A percentile compares a stretch with the other conserved stretches of the same genome.
phyloP scores from a whole-genome alignment of 306 rosid species.

The Ceratonia siliqua region DNA sequence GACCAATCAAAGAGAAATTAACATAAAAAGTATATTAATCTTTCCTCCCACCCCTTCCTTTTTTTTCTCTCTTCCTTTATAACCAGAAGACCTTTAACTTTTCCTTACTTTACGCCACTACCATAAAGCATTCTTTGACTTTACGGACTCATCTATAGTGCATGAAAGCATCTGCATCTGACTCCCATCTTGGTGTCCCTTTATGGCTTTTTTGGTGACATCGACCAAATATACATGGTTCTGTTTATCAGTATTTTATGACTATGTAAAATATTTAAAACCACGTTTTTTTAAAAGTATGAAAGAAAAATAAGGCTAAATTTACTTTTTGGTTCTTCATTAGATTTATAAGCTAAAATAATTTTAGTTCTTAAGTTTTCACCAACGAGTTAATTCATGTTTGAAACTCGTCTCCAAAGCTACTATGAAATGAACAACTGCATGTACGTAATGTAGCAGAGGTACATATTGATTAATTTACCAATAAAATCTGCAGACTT shows the following conservation, averaged over 20 bases:
- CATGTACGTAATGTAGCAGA: neutral
- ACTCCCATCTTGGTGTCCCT: constrained; percentile 1
- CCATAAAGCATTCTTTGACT: neutral
- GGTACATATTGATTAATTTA: constrained; percentile 17
- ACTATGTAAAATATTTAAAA: neutral
- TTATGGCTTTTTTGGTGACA: neutral
- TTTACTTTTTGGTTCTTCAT: too few species aligned
- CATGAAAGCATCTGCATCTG: neutral
- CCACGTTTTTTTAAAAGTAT: neutral
- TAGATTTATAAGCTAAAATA: too few species aligned
- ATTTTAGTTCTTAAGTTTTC: too few species aligned
- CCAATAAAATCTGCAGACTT: constrained; percentile 78
- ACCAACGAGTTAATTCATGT: too few species aligned
- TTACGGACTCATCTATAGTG: neutral
- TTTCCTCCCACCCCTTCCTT: neutral
- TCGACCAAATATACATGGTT: neutral
- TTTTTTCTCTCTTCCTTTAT: neutral
- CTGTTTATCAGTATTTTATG: neutral
- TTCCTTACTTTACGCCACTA: constrained; percentile 11
- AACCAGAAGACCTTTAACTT: neutral
- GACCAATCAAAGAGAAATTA: neutral
- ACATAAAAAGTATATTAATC: neutral
- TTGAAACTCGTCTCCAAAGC: neutral
- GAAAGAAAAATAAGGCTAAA: neutral
- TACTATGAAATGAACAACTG: neutral